Evolutionary conservation across 768 basidiomycete genomes (phyloP).

Genomic region (Russula sp.): DNA sequence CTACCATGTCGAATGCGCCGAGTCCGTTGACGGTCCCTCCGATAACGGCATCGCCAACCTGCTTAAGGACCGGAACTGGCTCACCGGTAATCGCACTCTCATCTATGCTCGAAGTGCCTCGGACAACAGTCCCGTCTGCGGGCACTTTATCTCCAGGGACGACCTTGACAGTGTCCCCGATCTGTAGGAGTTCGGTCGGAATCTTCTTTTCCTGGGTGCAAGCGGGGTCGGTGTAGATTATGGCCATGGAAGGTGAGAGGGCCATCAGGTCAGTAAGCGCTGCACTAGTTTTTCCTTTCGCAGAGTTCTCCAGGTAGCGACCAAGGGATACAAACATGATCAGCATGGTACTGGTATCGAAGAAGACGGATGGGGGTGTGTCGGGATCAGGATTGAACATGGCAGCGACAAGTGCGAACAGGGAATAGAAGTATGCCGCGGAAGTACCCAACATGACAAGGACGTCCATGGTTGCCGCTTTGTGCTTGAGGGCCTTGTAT

Average conservation of each 20-base stretch:
- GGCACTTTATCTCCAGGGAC: conserved; percentile 96
- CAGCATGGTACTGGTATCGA: conserved; percentile 98
- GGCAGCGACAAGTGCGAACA: conserved; percentile 62
- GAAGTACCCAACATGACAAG: conserved; percentile 94
- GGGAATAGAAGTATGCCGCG: conserved; percentile 88
- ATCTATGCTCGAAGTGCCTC: conserved; percentile 83
- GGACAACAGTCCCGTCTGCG: conserved; percentile 87
- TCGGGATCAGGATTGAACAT: conserved; percentile 55
- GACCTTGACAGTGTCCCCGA: conserved; percentile 88
- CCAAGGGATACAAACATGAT: conserved; percentile 96
- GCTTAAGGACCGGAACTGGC: conserved; percentile 82
- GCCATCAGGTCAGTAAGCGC: conserved; percentile 96
- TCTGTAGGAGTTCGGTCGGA: conserved; percentile 90
- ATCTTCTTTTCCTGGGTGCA: conserved; percentile 87
- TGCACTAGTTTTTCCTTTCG: conserved; percentile 95
- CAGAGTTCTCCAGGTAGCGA: conserved; percentile 91
- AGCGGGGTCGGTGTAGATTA: conserved; percentile 83
- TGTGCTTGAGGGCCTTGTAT: conserved; percentile 86
- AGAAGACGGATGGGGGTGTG: conserved; percentile 84
- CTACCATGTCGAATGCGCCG: conserved; percentile 95
- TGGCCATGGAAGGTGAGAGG: conserved; percentile 91
- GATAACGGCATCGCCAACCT: conserved; percentile 78
- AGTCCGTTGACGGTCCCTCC: conserved; percentile 96
- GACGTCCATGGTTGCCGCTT: conserved; percentile 94
- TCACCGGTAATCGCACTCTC: conserved; percentile 98